A percentile compares a stretch with the other conserved stretches of the same genome.
phyloP scores from a whole-genome alignment of 768 basidiomycete genomes.

The Cubamyces sp. region DNA sequence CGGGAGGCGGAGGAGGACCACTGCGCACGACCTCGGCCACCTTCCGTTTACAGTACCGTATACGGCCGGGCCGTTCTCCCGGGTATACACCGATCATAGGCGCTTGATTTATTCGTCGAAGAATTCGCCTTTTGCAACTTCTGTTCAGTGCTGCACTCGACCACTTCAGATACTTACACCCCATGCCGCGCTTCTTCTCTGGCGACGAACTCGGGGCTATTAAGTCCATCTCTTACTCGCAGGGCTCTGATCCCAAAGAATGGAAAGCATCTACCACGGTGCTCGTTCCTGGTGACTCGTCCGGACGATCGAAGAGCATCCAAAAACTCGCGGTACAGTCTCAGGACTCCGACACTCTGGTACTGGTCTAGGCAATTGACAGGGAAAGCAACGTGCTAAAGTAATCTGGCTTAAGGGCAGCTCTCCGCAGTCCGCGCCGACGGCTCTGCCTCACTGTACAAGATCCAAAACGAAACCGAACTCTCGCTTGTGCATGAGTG shows the following conservation, averaged over 20 bases:
- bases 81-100: background rate
- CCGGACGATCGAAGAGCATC: slow-evolving; percentile 39
- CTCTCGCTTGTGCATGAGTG: slow-evolving; percentile 52
- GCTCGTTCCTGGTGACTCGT: slow-evolving; percentile 27
- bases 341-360: slow-evolving; percentile 23
- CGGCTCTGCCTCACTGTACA: slow-evolving; percentile 54
- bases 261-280: slow-evolving; percentile 41
- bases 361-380: slow-evolving; percentile 14
- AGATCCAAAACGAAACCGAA: slow-evolving; percentile 42
- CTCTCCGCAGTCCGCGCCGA: slow-evolving; percentile 66
- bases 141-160: background rate
- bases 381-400: background rate
- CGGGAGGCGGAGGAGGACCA: too few species aligned
- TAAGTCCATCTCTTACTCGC: slow-evolving; percentile 57
- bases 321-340: slow-evolving; percentile 42
- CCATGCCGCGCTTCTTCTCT: slow-evolving; percentile 70
- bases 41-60: too few species aligned
- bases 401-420: slow-evolving; percentile 51
- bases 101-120: background rate
- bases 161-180: background rate
- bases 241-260: slow-evolving; percentile 35
- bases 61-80: background rate
- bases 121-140: background rate
- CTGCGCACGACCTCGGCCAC: too few species aligned
- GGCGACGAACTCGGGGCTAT: slow-evolving; percentile 83